These are phyloP conservation scores for Cephaloascus albidus DNA, from an alignment of 805 yeast species.

Conservation along the genomic window DNA sequence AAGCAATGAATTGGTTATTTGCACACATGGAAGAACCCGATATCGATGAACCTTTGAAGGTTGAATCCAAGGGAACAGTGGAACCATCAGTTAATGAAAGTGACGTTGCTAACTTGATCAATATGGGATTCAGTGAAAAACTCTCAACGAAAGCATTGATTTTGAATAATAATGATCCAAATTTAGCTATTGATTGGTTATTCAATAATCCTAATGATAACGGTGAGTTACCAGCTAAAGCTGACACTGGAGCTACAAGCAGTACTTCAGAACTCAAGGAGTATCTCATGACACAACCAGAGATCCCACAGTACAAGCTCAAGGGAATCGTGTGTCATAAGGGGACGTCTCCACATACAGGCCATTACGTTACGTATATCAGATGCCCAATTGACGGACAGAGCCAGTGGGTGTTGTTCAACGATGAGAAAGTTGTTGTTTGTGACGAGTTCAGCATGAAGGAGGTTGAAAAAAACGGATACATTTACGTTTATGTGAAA, in stretches of 20 bases:
- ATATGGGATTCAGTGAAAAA: slow-evolving; percentile 71
- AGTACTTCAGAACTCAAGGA: slow-evolving; percentile 1
- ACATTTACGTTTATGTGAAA: slow-evolving; percentile 32
- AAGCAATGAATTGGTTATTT: slow-evolving; percentile 86
- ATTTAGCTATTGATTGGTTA: slow-evolving; percentile 86
- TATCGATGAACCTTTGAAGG: slow-evolving; percentile 54
- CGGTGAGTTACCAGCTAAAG: slow-evolving; percentile 34
- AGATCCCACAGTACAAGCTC: slow-evolving; percentile 36
- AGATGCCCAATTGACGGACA: slow-evolving; percentile 24
- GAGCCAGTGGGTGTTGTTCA: slow-evolving; percentile 67
- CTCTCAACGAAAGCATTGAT: slow-evolving; percentile 68
- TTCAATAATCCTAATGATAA: slow-evolving; percentile 75
- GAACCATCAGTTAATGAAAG: slow-evolving; percentile 20
- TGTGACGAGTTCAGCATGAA: slow-evolving; percentile 31
- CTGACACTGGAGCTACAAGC: neutral
- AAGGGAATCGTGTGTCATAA: slow-evolving; percentile 77
- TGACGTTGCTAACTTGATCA: slow-evolving; percentile 35
- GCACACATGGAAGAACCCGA: slow-evolving; percentile 81
- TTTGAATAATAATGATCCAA: slow-evolving; percentile 50
- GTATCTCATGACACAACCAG: slow-evolving; percentile 5
- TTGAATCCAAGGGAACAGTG: slow-evolving; percentile 10
- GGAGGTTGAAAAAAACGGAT: slow-evolving; percentile 38
- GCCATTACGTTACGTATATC: slow-evolving; percentile 82
- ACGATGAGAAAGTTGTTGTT: slow-evolving; percentile 80
- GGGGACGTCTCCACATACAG: slow-evolving; percentile 83